phyloP scores from a whole-genome alignment of 805 yeast genomes.

The Saccharomycopsis oosterbeekiorum region DNA sequence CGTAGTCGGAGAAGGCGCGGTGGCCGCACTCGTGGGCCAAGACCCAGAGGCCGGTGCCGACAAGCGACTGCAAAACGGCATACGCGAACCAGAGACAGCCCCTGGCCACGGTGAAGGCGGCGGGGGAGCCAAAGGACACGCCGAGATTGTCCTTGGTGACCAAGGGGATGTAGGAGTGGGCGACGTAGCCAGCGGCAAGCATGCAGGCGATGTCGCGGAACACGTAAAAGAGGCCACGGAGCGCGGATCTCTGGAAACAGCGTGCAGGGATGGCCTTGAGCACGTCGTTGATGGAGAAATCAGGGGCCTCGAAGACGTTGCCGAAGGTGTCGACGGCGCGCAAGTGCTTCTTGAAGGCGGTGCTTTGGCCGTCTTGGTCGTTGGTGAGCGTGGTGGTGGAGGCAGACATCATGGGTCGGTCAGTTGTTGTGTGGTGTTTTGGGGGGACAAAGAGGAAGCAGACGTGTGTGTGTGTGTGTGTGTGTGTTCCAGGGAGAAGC shows the following conservation, averaged over 20 bases:
- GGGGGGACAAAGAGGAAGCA: too few relatives aligned
- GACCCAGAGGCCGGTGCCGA: slow-evolving; percentile 32
- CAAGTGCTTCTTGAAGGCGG: slow-evolving; percentile 5
- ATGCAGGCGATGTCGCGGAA: slow-evolving; percentile 41
- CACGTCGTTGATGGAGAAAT: slow-evolving; percentile 48
- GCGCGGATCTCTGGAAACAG: slow-evolving; percentile 46
- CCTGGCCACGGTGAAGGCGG: slow-evolving; percentile 33
- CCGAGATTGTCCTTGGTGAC: slow-evolving; percentile 16
- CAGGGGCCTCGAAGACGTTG: slow-evolving; percentile 49
- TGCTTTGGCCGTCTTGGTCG: slow-evolving; percentile 23
- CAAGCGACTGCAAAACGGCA: slow-evolving; percentile 46
- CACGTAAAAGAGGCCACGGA: slow-evolving; percentile 42
- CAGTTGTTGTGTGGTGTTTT: background rate
- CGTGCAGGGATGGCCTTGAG: slow-evolving; percentile 50
- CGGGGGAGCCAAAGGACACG: background rate
- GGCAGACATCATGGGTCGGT: background rate
- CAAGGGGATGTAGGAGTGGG: slow-evolving; percentile 37
- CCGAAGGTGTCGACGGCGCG: slow-evolving; percentile 45
- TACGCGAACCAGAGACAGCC: slow-evolving; percentile 51
- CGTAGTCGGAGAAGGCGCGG: slow-evolving; percentile 70
- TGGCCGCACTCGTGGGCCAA: slow-evolving; percentile 80
- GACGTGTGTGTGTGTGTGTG: too few relatives aligned
- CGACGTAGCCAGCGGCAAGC: slow-evolving; percentile 34
- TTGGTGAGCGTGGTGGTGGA: slow-evolving; percentile 24
- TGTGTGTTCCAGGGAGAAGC: too few relatives aligned